phyloP scores from a whole-genome alignment of 208 protist species.

The Trypanosomatidae sp. region DNA sequence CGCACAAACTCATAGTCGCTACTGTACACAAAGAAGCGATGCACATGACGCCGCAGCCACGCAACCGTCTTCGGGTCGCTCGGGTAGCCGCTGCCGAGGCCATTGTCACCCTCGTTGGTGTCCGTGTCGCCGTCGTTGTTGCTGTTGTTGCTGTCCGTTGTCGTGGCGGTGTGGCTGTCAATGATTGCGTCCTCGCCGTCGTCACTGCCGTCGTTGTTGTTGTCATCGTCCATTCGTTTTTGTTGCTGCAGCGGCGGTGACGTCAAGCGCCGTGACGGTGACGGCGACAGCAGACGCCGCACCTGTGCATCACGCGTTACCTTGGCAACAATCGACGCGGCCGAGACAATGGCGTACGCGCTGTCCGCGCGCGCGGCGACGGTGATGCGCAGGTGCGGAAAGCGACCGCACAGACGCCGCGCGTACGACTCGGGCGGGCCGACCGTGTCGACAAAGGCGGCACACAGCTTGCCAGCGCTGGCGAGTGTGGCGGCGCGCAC shows the following conservation, averaged over 20 bases:
- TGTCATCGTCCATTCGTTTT: too few species aligned
- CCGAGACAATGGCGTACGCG: slow-evolving; percentile 85
- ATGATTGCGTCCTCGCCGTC: too few species aligned
- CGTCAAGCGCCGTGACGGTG: slow-evolving; percentile 10
- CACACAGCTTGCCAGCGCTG: slow-evolving; percentile 53
- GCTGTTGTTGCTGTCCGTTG: too few species aligned
- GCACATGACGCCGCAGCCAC: slow-evolving; percentile 56
- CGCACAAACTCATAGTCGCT: slow-evolving; percentile 41
- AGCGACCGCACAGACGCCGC: slow-evolving; percentile 43
- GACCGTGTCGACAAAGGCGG: slow-evolving; percentile 91
- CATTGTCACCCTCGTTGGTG: slow-evolving; percentile 24
- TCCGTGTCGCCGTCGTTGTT: too few species aligned
- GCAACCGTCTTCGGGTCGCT: slow-evolving; percentile 54
- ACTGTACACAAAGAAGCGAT: slow-evolving; percentile 62
- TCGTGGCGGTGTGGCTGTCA: too few species aligned
- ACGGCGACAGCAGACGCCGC: too few species aligned
- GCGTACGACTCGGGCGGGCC: slow-evolving; percentile 78
- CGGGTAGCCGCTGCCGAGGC: slow-evolving; percentile 71
- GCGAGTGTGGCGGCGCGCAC: slow-evolving; percentile 64
- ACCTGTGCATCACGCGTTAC: slow-evolving; percentile 57
- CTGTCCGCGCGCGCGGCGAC: slow-evolving; percentile 87
- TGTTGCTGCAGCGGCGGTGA: too few species aligned
- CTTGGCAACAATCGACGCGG: slow-evolving; percentile 91
- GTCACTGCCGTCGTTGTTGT: too few species aligned
- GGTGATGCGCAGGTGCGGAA: slow-evolving; percentile 78